Base-by-base conservation (phyloP, 805 yeast species). In the Danielia oregonensis region DNA sequence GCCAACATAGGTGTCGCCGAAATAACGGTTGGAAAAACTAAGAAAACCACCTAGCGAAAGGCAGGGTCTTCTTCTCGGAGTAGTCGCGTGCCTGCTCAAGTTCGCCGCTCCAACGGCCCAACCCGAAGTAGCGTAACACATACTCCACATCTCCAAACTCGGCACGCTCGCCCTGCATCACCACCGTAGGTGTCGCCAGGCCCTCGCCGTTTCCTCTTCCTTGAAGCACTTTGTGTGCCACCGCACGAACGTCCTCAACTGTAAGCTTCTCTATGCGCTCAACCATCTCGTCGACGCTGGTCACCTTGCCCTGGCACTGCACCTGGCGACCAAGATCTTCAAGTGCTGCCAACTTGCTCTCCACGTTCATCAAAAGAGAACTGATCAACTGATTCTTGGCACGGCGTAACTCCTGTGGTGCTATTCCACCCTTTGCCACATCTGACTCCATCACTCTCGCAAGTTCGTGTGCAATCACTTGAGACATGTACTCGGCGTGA, bases 241-340 rank as follows among this genome's bases (percentile, higher is more conserved):
- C 88, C 9, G 78, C 64, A 37, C 72, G 74, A 28, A 93, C 70
- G 55, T 91, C 96, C 5, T 61, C 63, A 3, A 78, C 71, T 0
- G 86, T 74, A 42, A 93, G 72, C 8, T 57, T 54, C 39, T 84
- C 88, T 42, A 93, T 87, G 50, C 79, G 78, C 5, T 59, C 65
- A 37, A 91, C 81, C 95, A 91, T 88, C 51, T 88, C 95, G 22
- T 69, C 64, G 6, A 87, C 81, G 10, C 85, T 78, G 6, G 89
- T 74, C 44, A 84, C 76, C 45, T 74, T 74, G 27, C 87, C 86
- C 54, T 84, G 87, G 29, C 86, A 77, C 59, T 86, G 95, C 17
- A 93, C 78, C 59, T 93, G 98, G 59, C 97, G 78, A 10, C 97
- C 97, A 62, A 89, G 70, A 52, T 93, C 98, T 61, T 93, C 98